phyloP scores from a whole-genome alignment of 2,329 filamentous ascomycete species.

The Rhynchosporium secalis region DNA sequence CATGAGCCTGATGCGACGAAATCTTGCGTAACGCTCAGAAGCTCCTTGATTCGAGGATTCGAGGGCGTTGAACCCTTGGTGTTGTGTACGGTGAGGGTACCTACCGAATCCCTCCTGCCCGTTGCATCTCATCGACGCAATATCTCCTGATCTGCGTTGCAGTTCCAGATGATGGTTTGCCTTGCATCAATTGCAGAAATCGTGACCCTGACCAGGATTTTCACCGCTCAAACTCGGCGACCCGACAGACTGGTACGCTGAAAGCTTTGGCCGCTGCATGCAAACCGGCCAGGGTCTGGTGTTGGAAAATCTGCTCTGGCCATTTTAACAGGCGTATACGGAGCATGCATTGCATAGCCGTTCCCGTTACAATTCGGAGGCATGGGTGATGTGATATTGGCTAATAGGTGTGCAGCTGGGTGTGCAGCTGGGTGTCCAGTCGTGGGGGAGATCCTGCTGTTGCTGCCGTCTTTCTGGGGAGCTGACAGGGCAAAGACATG shows the following conservation, averaged over 20 bases:
- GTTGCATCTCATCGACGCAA: slow-evolving; percentile 29
- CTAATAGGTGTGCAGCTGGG: neutral
- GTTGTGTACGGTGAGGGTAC: slow-evolving; percentile 19
- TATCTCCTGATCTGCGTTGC: slow-evolving; percentile 19
- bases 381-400: slow-evolving; percentile 1
- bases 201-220: slow-evolving; percentile 26
- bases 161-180: slow-evolving; percentile 9
- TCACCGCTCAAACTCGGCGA: slow-evolving; percentile 27
- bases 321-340: slow-evolving; percentile 2
- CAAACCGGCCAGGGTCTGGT: slow-evolving; percentile 1
- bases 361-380: neutral
- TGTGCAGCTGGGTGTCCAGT: neutral
- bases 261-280: slow-evolving; percentile 3
- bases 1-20: slow-evolving; percentile 32
- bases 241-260: slow-evolving; percentile 30
- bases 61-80: slow-evolving; percentile 28
- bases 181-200: slow-evolving; percentile 18
- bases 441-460: neutral
- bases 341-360: slow-evolving; percentile 1
- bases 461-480: neutral
- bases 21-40: slow-evolving; percentile 25
- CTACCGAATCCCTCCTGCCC: slow-evolving; percentile 28
- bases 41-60: slow-evolving; percentile 33
- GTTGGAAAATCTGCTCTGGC: slow-evolving; percentile 2
- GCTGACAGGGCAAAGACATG: neutral